Evolutionary conservation across 2,329 filamentous ascomycete species (phyloP), one percentile per base, ranked within the genome.

Genomic region (Penicillium sp.): DNA sequence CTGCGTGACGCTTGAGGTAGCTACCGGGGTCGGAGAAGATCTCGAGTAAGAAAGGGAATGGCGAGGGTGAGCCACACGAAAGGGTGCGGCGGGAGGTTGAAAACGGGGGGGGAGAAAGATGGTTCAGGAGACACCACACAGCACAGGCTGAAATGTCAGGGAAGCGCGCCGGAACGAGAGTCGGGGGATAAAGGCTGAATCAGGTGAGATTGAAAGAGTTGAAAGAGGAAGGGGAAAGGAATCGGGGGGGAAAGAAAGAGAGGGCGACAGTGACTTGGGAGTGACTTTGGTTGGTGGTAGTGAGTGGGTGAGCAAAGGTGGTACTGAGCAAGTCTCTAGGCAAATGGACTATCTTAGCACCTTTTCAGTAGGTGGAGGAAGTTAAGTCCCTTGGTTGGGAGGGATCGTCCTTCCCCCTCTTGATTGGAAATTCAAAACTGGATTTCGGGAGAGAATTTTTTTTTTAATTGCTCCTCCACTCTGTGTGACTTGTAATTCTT

Each of bases 1-100:
- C 58, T 61, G 57, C 55, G 56, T 59, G 57, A 52, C 56, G 56
- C 57, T 59, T 55, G 57, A 61, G 58, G 58, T 60, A 61, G 58
- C 55, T 56, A 54, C 52, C 53, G 51, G 47, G 48, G 48, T 47
- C 48, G 47, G 41, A 42, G 37, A 32, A 30, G 32, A 25, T 37
- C n/a, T n/a, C n/a, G n/a, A 33, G 42, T 33, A 39, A 27, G 6
- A 41, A 29, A 38, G 37, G 36, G 35, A 41, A 42, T 42, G 35
- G 40, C 30, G 42, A 40, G 32, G 32, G 32, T 33, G 30, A 42
- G 30, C 37, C 26, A 25, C 22, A 33, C 22, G 39, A 41, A 25
- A 40, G 42, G 40, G 44, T 34, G 29, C 39, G 25, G 33, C 12
- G 15, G 13, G 16, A 12, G 22, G 16, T 30, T n/a, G 33, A 23